These are phyloP conservation scores for Ganoderma resinaceum DNA, from an alignment of 1,284 basidiomycete genomes.

Conservation along the genomic window DNA sequence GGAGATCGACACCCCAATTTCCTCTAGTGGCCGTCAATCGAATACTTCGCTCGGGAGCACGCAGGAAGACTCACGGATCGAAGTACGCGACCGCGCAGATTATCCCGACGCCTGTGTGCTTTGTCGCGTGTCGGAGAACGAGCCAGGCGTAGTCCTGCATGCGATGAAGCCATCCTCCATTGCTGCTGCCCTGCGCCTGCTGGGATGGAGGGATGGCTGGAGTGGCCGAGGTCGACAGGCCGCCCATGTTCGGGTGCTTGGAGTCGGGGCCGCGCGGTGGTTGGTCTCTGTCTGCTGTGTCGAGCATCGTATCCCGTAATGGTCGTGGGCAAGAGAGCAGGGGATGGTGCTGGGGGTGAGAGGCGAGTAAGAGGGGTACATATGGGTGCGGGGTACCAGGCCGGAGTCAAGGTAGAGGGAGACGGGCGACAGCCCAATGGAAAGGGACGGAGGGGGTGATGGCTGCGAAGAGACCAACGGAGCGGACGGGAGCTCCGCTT, in stretches of 20 bases:
- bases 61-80: constrained; percentile 51
- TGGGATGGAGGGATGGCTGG: constrained; percentile 2
- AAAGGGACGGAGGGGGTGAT: constrained; percentile 9
- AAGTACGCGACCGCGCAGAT: constrained; percentile 63
- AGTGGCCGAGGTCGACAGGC: neutral
- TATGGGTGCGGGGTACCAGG: constrained; percentile 1
- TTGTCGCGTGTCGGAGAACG: constrained; percentile 47
- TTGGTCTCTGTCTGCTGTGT: neutral
- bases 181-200: constrained; percentile 5
- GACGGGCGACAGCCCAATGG: neutral
- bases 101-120: constrained; percentile 56
- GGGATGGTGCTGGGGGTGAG: neutral
- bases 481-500: constrained; percentile 22
- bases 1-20: constrained; percentile 80
- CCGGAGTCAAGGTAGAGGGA: neutral
- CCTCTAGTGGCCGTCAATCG: constrained; percentile 48
- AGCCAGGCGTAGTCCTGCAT: constrained; percentile 17
- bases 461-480: constrained; percentile 26
- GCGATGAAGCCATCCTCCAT: constrained; percentile 6
- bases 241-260: neutral
- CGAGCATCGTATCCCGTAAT: neutral
- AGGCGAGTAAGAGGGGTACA: constrained; percentile 6
- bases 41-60: neutral
- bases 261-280: neutral
- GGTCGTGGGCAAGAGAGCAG: neutral